Conservation (phyloP, 2,329 filamentous ascomycete genomes). For the Aspergillus sp. region DNA sequence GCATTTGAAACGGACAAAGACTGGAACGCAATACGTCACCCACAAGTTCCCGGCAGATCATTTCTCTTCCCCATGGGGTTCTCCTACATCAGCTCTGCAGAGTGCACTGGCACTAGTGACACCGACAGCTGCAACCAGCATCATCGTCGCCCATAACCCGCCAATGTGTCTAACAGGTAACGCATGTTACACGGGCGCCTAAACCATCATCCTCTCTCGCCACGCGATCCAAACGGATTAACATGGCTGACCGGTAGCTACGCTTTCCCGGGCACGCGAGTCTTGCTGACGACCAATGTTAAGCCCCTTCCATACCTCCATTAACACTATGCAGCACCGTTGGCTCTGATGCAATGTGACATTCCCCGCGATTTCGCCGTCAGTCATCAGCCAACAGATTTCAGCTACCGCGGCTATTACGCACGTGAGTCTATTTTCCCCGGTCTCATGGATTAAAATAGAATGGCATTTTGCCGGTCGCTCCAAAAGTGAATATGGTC, state of each 20-base stretch:
- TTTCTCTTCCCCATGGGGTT: not conserved
- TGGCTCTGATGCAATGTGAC: not conserved
- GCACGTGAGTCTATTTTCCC: not conserved
- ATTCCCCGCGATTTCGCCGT: not conserved
- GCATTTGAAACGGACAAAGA: not conserved
- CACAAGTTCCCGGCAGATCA: not conserved
- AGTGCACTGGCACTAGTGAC: too few species aligned
- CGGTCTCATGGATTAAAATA: not conserved
- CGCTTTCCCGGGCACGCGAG: not conserved
- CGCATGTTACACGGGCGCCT: not conserved
- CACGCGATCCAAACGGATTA: not conserved
- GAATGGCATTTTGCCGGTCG: not conserved
- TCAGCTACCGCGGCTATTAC: too few species aligned
- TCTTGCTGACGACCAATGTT: not conserved
- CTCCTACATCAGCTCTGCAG: not conserved
- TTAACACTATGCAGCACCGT: not conserved
- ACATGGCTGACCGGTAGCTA: not conserved
- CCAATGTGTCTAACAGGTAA: not conserved
- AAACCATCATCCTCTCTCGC: not conserved
- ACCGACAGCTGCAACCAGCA: not conserved
- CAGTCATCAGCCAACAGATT: not conserved
- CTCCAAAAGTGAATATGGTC: not conserved
- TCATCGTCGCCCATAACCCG: not conserved
- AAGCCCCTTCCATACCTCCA: not conserved
- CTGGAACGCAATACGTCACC: not conserved